Evolutionary conservation across 345 rosid genomes (phyloP).

Genomic region (Erodium maritimum): DNA sequence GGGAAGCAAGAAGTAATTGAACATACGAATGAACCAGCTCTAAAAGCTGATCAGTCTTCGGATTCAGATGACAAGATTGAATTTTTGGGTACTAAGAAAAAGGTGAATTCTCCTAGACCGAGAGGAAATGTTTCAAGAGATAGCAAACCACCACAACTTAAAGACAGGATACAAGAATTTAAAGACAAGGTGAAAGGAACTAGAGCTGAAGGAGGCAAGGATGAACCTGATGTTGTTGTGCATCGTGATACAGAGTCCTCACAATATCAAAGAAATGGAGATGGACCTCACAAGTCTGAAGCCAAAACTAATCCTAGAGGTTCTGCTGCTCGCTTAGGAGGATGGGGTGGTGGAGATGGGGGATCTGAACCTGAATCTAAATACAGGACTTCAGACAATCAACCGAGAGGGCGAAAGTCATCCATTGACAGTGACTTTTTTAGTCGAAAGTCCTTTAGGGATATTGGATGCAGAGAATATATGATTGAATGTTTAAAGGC

Average conservation of each 20-base stretch:
- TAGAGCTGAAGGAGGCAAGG: constrained; percentile 5
- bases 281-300: constrained; percentile 12
- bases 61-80: constrained; percentile 13
- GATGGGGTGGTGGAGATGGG: constrained; percentile 36
- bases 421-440: constrained; percentile 43
- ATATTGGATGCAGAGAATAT: constrained; percentile 59
- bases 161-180: constrained; percentile 3
- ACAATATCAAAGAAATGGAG: neutral
- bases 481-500: constrained; percentile 54
- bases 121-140: constrained; percentile 10
- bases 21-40: constrained; percentile 13
- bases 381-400: constrained; percentile 1
- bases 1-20: constrained; percentile 19
- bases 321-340: constrained; percentile 34
- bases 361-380: constrained; percentile 15
- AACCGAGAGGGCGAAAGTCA: constrained; percentile 15
- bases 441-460: constrained; percentile 56
- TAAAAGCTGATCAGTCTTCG: constrained; percentile 1
- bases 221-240: neutral
- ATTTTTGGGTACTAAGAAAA: constrained; percentile 17
- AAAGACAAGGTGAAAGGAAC: constrained; percentile 7
- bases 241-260: constrained; percentile 2
- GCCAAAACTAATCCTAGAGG: constrained; percentile 21
- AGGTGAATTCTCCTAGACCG: constrained; percentile 8
- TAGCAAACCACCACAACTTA: constrained; percentile 1